Percentiles rank a stretch among this genome's conserved stretches.
These are phyloP conservation scores for Zopfochytrium polystomum DNA, from an alignment of 371 early-diverging fungal genomes.

Conservation along the genomic window DNA sequence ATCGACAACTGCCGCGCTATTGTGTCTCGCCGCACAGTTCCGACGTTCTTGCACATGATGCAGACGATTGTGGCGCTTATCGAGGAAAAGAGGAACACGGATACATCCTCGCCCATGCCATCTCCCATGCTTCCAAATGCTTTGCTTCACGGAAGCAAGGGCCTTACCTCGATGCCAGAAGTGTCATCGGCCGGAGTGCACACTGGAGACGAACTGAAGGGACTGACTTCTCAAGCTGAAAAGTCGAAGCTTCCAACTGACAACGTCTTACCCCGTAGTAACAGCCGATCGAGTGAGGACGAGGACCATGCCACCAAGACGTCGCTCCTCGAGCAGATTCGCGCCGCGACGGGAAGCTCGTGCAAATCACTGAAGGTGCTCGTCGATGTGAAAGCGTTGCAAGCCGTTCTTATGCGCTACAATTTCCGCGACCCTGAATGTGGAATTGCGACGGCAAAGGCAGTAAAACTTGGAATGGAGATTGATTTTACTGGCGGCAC, in stretches of 20 bases:
- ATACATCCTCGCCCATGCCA: constrained; percentile 9
- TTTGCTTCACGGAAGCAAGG: neutral
- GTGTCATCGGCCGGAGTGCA: neutral
- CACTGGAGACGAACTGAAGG: no score
- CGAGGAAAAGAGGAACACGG: constrained; percentile 51
- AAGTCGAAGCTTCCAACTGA: no score
- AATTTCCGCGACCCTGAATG: constrained; percentile 73
- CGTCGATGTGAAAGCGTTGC: constrained; percentile 16
- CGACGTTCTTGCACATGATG: constrained; percentile 58
- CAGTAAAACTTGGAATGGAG: constrained; percentile 29
- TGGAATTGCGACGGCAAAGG: constrained; percentile 50
- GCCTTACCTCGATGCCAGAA: neutral
- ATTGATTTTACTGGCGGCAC: no score
- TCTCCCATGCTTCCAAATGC: constrained; percentile 1
- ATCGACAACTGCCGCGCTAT: constrained; percentile 41
- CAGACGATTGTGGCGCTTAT: constrained; percentile 52
- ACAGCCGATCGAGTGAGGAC: no score
- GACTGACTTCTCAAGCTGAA: no score
- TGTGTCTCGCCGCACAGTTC: constrained; percentile 62
- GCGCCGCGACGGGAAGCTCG: no score
- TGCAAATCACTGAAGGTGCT: neutral
- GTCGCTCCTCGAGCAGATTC: no score
- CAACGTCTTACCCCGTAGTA: no score
- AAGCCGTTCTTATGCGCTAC: constrained; percentile 60
- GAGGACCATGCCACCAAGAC: no score